Conservation (phyloP, 257 asterid species). For the Primulina huaijiensis region DNA sequence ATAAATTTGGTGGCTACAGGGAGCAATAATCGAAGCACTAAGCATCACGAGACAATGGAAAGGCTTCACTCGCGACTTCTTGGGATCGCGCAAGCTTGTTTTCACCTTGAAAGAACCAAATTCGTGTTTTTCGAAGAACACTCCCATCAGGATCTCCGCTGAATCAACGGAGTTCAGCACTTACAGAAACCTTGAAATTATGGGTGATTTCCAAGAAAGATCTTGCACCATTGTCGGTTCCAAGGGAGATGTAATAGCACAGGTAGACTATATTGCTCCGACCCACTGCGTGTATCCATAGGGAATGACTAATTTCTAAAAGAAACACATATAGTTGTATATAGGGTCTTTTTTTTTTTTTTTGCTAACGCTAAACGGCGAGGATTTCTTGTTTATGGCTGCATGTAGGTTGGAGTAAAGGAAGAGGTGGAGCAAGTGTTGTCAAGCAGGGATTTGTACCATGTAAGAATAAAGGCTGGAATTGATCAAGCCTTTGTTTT, state of each 20-base stretch:
- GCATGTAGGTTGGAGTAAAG: constrained; percentile 56
- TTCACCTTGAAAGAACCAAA: constrained; percentile 66
- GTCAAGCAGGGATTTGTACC: constrained; percentile 58
- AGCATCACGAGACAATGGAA: constrained; percentile 64
- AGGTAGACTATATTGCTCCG: constrained; percentile 29
- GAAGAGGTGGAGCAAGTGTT: constrained; percentile 45
- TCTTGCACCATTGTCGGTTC: constrained; percentile 59
- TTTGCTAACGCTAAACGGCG: too few relatives aligned
- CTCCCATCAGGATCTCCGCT: constrained; percentile 42
- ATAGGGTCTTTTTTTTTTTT: too few relatives aligned
- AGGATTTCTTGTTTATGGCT: constrained; percentile 4
- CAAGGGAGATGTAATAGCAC: constrained; percentile 55
- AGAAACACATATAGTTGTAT: too few relatives aligned
- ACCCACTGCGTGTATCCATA: too few relatives aligned
- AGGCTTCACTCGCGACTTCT: constrained; percentile 46
- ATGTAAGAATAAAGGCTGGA: constrained; percentile 65
- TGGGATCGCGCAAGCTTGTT: constrained; percentile 54
- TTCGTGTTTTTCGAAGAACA: constrained; percentile 44
- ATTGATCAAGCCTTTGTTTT: constrained; percentile 80
- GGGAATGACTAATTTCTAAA: too few relatives aligned
- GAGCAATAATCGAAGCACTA: constrained; percentile 68
- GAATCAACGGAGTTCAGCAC: constrained; percentile 39
- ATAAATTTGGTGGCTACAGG: constrained; percentile 32
- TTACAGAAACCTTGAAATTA: constrained; percentile 44
- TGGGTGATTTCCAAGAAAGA: constrained; percentile 55